Percentiles rank a stretch among this genome's conserved stretches.
These are phyloP conservation scores for Magnaporthiopsis incrustans DNA, from an alignment of 2,329 filamentous ascomycete species.

Conservation along the genomic window DNA sequence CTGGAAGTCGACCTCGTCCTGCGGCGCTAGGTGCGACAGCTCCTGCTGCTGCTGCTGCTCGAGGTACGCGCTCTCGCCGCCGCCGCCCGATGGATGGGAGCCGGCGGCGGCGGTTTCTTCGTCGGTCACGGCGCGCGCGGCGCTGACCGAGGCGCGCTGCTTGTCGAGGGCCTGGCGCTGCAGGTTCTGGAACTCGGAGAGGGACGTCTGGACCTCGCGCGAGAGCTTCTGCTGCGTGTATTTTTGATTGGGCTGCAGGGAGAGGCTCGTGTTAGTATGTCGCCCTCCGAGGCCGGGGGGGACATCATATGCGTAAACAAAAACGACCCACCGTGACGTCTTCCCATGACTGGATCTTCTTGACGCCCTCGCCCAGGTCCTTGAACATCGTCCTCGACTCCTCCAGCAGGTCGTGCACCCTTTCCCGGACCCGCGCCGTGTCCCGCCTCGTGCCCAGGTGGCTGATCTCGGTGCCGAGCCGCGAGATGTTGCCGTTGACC, in stretches of 20 bases:
- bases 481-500: constrained; percentile 79
- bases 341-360: constrained; percentile 82
- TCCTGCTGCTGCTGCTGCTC: constrained; percentile 63
- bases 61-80: constrained; percentile 33
- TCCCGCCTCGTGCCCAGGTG: constrained; percentile 86
- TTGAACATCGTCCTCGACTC: constrained; percentile 84
- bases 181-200: constrained; percentile 87
- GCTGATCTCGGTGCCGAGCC: constrained; percentile 74
- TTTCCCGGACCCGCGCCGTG: constrained; percentile 81
- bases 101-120: constrained; percentile 31
- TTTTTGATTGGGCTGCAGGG: constrained; percentile 74
- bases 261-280: not conserved
- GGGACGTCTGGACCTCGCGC: constrained; percentile 81
- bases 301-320: not conserved
- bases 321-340: constrained; percentile 61
- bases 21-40: constrained; percentile 72
- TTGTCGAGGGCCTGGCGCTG: constrained; percentile 88
- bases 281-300: not conserved
- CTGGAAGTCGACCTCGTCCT: constrained; percentile 96
- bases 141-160: constrained; percentile 76
- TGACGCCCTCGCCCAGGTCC: constrained; percentile 85
- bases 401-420: constrained; percentile 79
- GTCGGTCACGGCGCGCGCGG: constrained; percentile 73
- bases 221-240: constrained; percentile 94
- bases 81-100: constrained; percentile 11